A percentile compares a stretch with the other conserved stretches of the same genome.
Evolutionary conservation across 1,139 yeast species (phyloP).

Genomic region (Scheffersomyces parashehatae): DNA sequence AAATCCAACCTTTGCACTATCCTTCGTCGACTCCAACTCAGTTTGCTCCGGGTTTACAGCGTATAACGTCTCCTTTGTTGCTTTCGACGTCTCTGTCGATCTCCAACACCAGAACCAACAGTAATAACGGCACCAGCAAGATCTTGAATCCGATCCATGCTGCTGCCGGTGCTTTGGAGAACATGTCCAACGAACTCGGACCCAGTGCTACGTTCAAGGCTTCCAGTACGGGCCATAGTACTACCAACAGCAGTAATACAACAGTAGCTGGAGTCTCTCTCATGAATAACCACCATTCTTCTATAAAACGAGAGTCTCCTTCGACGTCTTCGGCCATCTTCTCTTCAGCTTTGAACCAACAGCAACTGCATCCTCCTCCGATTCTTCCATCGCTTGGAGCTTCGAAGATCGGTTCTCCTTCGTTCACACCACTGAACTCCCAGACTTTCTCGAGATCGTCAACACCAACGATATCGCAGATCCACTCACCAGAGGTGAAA

Average conservation of each 20-base stretch:
- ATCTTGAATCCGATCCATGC: slow-evolving; percentile 9
- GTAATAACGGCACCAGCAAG: slow-evolving; percentile 3
- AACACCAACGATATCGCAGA: slow-evolving; percentile 18
- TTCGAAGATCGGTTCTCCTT: slow-evolving; percentile 34
- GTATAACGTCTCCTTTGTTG: slow-evolving; percentile 65
- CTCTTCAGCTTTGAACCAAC: slow-evolving; percentile 34
- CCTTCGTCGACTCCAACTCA: slow-evolving; percentile 72
- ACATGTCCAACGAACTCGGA: slow-evolving; percentile 48
- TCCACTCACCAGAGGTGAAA: slow-evolving; percentile 20
- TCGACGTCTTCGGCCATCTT: slow-evolving; percentile 22
- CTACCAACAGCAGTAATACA: slow-evolving; percentile 9
- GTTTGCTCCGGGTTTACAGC: slow-evolving; percentile 63
- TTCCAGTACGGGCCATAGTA: slow-evolving; percentile 4
- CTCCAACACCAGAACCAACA: slow-evolving; percentile 31
- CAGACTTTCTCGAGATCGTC: slow-evolving; percentile 8
- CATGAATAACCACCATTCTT: slow-evolving; percentile 20
- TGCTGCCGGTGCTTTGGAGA: slow-evolving; percentile 67
- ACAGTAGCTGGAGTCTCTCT: slow-evolving; percentile 29
- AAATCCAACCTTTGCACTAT: slow-evolving; percentile 60
- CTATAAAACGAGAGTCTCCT: slow-evolving; percentile 8
- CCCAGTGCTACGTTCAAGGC: slow-evolving; percentile 45
- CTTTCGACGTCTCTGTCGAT: slow-evolving; percentile 47
- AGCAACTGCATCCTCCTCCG: slow-evolving; percentile 22
- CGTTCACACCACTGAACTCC: slow-evolving; percentile 45
- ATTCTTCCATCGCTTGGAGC: slow-evolving; percentile 34